Conservation (phyloP, 2,329 filamentous ascomycete genomes). For the Paraphaeosphaeria minitans region DNA sequence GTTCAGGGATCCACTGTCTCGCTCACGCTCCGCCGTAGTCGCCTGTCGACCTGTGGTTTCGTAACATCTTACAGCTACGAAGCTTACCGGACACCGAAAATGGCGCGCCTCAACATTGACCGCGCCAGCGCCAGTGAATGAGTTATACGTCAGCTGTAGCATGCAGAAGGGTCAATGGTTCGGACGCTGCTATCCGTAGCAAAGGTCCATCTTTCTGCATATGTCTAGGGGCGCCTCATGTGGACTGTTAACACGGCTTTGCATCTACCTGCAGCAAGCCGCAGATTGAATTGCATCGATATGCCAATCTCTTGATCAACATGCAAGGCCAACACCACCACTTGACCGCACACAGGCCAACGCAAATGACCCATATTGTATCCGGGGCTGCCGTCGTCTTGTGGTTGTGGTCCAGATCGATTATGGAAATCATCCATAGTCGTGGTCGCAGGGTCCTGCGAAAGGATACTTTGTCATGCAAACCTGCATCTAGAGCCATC, state of each 20-base stretch:
- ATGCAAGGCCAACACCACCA: neutral
- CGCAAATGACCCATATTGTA: neutral
- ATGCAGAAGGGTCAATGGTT: neutral
- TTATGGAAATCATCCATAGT: neutral
- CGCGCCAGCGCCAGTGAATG: neutral
- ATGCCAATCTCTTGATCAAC: slow-evolving; percentile 1
- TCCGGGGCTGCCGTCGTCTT: neutral
- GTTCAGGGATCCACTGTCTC: neutral
- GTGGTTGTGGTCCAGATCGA: neutral
- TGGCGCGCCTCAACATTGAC: slow-evolving; percentile 5
- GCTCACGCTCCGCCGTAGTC: neutral
- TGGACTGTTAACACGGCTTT: neutral
- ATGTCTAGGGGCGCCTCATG: neutral
- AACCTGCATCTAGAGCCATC: neutral
- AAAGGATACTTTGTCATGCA: neutral
- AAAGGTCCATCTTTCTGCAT: slow-evolving; percentile 6
- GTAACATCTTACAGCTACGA: slow-evolving; percentile 19
- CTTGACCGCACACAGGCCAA: neutral
- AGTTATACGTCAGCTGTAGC: slow-evolving; percentile 4
- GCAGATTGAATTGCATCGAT: slow-evolving; percentile 1
- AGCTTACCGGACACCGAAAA: slow-evolving; percentile 26
- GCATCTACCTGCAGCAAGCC: slow-evolving; percentile 6
- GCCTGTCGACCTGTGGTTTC: neutral
- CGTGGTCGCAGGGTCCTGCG: slow-evolving; percentile 3
- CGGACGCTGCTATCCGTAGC: neutral